Evolutionary conservation across 2,329 filamentous ascomycete species (phyloP), one percentile per base, ranked within the genome.

Genomic region (Aspergillus hortae): DNA sequence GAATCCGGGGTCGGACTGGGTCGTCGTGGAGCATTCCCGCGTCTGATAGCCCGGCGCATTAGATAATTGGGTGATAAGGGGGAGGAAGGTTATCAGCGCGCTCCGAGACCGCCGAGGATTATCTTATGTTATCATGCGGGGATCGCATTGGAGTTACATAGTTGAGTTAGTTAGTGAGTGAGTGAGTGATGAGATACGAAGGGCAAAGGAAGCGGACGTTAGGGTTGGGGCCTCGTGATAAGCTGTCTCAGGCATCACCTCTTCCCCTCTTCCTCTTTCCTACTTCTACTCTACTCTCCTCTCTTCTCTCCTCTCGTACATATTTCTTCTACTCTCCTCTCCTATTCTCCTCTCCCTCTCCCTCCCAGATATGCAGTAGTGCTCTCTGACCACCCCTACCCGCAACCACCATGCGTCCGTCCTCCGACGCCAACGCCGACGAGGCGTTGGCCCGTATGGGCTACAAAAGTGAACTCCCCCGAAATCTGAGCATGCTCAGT

Each of bases 401-500:
- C 27, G 15, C 35, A 7, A 38, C n/a, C 36, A 49, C 46, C 38
- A 56, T 56, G 53, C 57, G 57, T 42, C 51, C 66, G 62, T 54
- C 52, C 27, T 64, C 63, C 25, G 64, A 69, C 55, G 65, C 63
- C 59, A 68, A 55, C 52, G 83, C 83, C 54, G 81, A 86, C 65
- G 81, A 80, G 55, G 80, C 81, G 48, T 76, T 87, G 62, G 83
- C 80, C 54, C 79, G 78, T 59, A 83, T 88, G 83, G 86, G 85
- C 48, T 88, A 88, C 75, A 81, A 81, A 69, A 77, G 78, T 48
- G 85, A 88, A 65, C 66, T 89, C 41, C 85, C 85, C 14, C 77
- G 85, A 54, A 84, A 82, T 59, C 67, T 89, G 56, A 84, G 81
- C 65, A 88, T 88, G 84, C 69, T 88, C 62, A 86, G 82, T 62